These are phyloP conservation scores for Geotrichum citri-aurantii DNA, from an alignment of 1,139 yeast species.

Conservation along the genomic window DNA sequence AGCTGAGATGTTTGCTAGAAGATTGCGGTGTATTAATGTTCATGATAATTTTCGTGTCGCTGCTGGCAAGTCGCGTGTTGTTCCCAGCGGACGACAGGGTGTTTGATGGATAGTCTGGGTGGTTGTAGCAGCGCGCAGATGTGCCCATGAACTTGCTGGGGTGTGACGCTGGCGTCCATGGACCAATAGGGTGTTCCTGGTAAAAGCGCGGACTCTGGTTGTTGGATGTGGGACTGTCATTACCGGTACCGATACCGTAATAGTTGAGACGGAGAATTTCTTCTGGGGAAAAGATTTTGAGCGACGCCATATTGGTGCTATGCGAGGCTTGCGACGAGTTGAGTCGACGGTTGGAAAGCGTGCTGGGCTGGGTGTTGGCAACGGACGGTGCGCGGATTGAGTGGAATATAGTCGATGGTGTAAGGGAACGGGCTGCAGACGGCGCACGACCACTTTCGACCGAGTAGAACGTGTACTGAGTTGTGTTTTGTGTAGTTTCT, in stretches of 20 bases:
- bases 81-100: background rate
- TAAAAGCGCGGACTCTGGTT: background rate
- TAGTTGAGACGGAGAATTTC: conserved; percentile 2
- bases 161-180: background rate
- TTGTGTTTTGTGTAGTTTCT: background rate
- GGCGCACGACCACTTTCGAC: conserved; percentile 1
- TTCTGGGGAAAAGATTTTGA: conserved; percentile 4
- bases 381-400: background rate
- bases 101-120: background rate
- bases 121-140: background rate
- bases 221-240: background rate
- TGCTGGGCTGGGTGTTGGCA: background rate
- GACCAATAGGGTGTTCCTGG: background rate
- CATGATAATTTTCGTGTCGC: conserved; percentile 6
- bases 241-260: conserved; percentile 2
- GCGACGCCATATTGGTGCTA: background rate
- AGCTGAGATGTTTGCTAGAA: background rate
- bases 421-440: background rate
- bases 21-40: conserved; percentile 2
- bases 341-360: background rate
- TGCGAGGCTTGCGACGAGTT: background rate
- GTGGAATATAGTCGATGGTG: conserved; percentile 2
- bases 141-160: background rate
- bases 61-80: conserved; percentile 2
- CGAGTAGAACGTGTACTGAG: background rate